Evolutionary conservation across 75 land plant genomes (phyloP).

Genomic region (Picea sitchensis): DNA sequence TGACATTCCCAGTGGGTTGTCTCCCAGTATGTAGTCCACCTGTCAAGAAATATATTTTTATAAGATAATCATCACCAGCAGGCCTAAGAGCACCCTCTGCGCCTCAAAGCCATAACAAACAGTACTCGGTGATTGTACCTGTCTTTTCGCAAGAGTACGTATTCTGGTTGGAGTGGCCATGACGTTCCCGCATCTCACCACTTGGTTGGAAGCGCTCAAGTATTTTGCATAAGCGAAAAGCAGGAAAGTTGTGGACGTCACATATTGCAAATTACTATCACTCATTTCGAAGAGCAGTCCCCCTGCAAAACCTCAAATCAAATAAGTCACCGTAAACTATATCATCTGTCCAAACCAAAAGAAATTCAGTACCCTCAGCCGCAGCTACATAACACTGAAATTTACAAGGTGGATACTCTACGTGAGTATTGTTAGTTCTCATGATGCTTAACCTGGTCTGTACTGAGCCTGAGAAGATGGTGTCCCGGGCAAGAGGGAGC

Average conservation of each 20-base stretch:
- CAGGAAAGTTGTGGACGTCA: slow-evolving; percentile 43
- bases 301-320: slow-evolving; percentile 19
- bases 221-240: slow-evolving; percentile 55
- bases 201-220: slow-evolving; percentile 19
- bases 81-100: no score
- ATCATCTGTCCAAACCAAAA: no score
- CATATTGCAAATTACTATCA: slow-evolving; percentile 55
- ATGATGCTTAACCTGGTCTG: no score
- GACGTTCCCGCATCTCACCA: slow-evolving; percentile 45
- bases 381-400: no score
- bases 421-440: background rate
- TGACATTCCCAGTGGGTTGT: slow-evolving; percentile 87
- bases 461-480: no score
- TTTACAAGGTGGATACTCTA: no score
- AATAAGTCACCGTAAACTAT: no score
- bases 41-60: slow-evolving; percentile 37
- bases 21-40: slow-evolving; percentile 95
- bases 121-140: slow-evolving; percentile 25
- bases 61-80: background rate
- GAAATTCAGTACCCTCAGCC: no score
- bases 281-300: slow-evolving; percentile 28
- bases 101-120: no score
- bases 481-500: no score
- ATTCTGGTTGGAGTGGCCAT: slow-evolving; percentile 30
- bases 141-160: slow-evolving; percentile 51